Evolutionary conservation across 805 yeast genomes (phyloP), one percentile per base, ranked within the genome.

Genomic region (Pachysolen tannophilus): DNA sequence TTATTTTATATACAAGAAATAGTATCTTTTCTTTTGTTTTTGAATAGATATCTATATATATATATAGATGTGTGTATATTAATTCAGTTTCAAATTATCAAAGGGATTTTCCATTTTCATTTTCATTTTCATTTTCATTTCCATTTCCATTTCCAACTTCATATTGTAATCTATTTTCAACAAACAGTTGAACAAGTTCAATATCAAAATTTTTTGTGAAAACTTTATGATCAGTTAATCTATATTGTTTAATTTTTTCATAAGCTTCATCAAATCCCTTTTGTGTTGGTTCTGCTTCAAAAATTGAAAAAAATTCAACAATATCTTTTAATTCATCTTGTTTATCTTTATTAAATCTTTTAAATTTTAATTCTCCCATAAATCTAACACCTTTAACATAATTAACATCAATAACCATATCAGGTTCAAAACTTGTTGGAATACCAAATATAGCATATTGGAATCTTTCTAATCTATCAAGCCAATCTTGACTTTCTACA

Each of bases 401-500:
- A 38, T 67, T 63, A 33, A 66, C 60, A 49, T 81, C 82, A 10
- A 78, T 76, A 13, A 59, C 54, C 45, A 78, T 69, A 36, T 75
- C 75, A 37, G 70, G 78, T 31, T 76, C 65, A 37, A 72, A 63
- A 35, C 74, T 75, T 20, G 83, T 85, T 40, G 77, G 75, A 37
- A 87, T 82, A n/a, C 96, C 96, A 51, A 78, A 88, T 20, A 86
- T 55, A 0, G 94, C 88, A 46, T 67, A 75, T 55, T 84, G 94
- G 47, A 87, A 69, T 52, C 97, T 76, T 38, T 75, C 78, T 39
- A 88, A 64, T 49, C 76, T 76, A 36, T 78, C 86, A 50, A 75
- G 76, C 56, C 73, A 70, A 41, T 72, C 81, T 32, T 56, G 64
- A 25, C 65, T 54, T 38, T 70, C 84, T 53, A 61, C 78, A 37